Percentiles rank a stretch among this genome's conserved stretches.
These are phyloP conservation scores for Pouteria glomerata DNA, from an alignment of 148 eudicot species.

Conservation along the genomic window DNA sequence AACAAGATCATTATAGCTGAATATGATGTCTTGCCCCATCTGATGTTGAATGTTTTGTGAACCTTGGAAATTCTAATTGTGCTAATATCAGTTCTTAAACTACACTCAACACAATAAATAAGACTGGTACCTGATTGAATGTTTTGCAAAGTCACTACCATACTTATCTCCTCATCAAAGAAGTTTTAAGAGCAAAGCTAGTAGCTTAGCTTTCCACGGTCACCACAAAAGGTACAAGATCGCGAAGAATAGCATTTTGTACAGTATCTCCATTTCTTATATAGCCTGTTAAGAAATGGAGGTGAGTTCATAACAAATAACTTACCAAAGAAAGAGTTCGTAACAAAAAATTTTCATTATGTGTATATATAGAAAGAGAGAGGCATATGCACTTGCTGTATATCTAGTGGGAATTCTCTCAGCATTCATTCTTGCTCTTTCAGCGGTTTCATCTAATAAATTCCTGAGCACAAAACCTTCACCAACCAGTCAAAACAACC, in stretches of 20 bases:
- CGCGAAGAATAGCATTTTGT: conserved; percentile 80
- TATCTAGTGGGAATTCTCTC: conserved; percentile 80
- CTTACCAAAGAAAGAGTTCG: neutral
- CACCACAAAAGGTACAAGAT: conserved; percentile 74
- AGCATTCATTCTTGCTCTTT: conserved; percentile 66
- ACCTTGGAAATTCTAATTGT: neutral
- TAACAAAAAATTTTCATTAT: too few species aligned
- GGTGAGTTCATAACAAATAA: neutral
- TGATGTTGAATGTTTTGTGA: neutral
- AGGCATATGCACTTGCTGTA: conserved; percentile 76
- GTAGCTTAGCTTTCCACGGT: conserved; percentile 62
- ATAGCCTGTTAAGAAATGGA: conserved; percentile 66
- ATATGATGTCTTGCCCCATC: too few species aligned
- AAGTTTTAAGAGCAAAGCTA: conserved; percentile 8
- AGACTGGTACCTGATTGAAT: conserved; percentile 1
- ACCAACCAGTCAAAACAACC: too few species aligned
- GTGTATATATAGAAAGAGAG: neutral
- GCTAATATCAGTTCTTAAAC: neutral
- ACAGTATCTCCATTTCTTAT: conserved; percentile 98
- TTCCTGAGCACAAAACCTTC: conserved; percentile 87
- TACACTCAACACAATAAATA: neutral
- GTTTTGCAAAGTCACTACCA: neutral
- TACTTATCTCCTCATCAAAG: neutral
- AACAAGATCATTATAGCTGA: too few species aligned
- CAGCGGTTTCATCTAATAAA: conserved; percentile 61